These are phyloP conservation scores for Camellia lanceoleosa DNA, from an alignment of 148 eudicot species.

Conservation along the genomic window DNA sequence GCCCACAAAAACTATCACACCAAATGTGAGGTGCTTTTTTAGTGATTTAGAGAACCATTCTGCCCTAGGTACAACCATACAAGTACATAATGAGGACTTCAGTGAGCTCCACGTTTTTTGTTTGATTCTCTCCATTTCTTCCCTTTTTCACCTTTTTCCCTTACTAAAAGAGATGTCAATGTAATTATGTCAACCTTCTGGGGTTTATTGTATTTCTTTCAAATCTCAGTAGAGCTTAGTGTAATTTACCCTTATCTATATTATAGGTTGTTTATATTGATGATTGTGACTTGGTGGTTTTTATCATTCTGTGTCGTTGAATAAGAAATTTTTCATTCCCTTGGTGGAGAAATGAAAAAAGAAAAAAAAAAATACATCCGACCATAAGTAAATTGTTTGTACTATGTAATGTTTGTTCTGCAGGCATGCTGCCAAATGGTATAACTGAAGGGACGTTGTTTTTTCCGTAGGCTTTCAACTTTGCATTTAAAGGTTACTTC, in stretches of 20 bases:
- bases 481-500: conserved; percentile 97
- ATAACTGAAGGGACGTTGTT: conserved; percentile 14
- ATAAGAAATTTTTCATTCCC: not conserved
- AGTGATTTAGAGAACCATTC: not conserved
- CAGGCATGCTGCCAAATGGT: not conserved
- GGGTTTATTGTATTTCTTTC: too few species aligned
- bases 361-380: not conserved
- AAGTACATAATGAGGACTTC: not conserved
- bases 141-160: too few species aligned
- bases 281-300: not conserved
- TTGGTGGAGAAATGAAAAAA: not conserved
- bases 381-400: not conserved
- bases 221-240: too few species aligned
- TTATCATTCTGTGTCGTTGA: not conserved
- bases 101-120: not conserved
- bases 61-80: not conserved
- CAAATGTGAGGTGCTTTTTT: not conserved
- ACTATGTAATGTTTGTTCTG: not conserved
- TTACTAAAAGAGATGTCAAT: too few species aligned
- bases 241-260: not conserved
- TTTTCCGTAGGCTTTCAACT: conserved; percentile 82
- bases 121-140: not conserved
- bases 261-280: not conserved
- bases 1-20: not conserved
- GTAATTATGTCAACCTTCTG: too few species aligned